Evolutionary conservation across 75 land plant species (phyloP).

Genomic region (Sequoia sempervirens): DNA sequence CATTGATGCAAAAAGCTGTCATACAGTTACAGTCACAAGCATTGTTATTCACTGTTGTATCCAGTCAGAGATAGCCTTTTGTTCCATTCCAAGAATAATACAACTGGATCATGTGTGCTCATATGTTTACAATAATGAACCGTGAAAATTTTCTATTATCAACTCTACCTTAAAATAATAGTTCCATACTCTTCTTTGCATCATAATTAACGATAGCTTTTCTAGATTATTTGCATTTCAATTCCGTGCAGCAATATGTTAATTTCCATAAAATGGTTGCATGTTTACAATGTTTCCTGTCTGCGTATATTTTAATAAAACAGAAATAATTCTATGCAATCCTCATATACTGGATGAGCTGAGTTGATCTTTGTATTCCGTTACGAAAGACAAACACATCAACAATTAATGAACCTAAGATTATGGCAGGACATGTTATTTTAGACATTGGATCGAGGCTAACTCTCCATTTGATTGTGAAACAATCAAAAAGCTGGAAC

Average conservation of each 20-base stretch:
- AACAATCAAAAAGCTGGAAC: neutral
- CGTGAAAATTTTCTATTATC: neutral
- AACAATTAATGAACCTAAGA: neutral
- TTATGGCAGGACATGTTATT: neutral
- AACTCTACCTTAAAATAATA: neutral
- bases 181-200: neutral
- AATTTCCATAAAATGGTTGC: neutral
- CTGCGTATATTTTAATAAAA: neutral
- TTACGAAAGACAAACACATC: neutral
- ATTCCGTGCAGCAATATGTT: neutral
- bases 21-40: too few relatives aligned
- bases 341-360: neutral
- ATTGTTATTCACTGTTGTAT: neutral
- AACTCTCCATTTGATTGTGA: neutral
- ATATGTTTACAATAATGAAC: neutral
- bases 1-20: too few relatives aligned
- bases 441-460: neutral
- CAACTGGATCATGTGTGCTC: neutral
- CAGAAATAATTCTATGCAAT: neutral
- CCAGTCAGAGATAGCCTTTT: neutral
- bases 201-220: neutral
- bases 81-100: neutral
- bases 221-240: neutral
- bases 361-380: neutral
- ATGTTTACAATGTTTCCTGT: neutral